phyloP scores from a whole-genome alignment of 148 eudicot genomes.

The Tetragonia tetragonoides region DNA sequence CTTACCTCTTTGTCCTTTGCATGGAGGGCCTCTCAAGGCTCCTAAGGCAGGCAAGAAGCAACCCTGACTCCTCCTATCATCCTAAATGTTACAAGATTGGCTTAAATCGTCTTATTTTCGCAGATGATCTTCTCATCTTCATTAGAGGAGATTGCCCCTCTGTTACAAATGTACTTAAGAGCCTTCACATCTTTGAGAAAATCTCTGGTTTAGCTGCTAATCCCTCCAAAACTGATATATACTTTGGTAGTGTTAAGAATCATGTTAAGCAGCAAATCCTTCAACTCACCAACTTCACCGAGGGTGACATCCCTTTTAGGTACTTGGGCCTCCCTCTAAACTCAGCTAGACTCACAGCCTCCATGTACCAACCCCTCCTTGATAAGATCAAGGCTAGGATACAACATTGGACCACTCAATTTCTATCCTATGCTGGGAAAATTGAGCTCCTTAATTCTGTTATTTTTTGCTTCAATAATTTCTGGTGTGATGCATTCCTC shows the following conservation, averaged over 20 bases:
- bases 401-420: neutral
- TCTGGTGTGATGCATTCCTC: neutral
- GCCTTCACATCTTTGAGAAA: neutral
- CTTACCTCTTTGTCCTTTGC: neutral
- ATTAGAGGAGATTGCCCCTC: neutral
- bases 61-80: neutral
- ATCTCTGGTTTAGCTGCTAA: neutral
- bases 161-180: neutral
- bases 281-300: neutral
- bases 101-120: neutral
- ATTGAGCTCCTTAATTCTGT: neutral
- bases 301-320: neutral
- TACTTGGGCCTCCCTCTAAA: neutral
- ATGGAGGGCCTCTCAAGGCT: neutral
- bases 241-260: neutral
- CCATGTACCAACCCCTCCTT: neutral
- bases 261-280: neutral
- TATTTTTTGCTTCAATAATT: neutral
- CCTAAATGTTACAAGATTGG: neutral
- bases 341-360: neutral
- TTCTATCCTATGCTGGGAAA: neutral
- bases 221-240: neutral
- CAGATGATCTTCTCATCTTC: neutral
- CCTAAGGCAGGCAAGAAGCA: neutral
- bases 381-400: neutral